Evolutionary conservation across 1,284 basidiomycete genomes (phyloP).

Genomic region (Ganoderma lingzhi): DNA sequence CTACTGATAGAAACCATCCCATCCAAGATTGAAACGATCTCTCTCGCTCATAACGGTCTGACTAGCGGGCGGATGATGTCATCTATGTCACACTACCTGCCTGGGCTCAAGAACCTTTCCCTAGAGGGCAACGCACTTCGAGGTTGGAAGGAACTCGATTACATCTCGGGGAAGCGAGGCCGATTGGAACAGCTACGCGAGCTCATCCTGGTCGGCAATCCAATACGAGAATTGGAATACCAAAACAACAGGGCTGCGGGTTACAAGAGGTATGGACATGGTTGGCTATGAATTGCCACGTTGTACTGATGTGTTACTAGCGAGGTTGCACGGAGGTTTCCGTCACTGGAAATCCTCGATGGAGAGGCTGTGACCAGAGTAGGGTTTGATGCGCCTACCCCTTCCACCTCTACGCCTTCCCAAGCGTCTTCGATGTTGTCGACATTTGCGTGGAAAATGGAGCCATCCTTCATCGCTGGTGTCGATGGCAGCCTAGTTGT

Average conservation of each 20-base stretch:
- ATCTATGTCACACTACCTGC: slow-evolving; percentile 71
- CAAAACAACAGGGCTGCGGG: slow-evolving; percentile 61
- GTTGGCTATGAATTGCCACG: slow-evolving; percentile 9
- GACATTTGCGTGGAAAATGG: slow-evolving; percentile 79
- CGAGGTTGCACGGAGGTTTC: slow-evolving; percentile 75
- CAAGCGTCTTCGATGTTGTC: slow-evolving; percentile 53
- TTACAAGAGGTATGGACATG: slow-evolving; percentile 67
- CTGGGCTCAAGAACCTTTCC: slow-evolving; percentile 82
- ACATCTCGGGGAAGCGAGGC: slow-evolving; percentile 64
- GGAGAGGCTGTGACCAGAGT: slow-evolving; percentile 79
- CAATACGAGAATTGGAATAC: slow-evolving; percentile 72
- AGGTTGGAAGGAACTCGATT: slow-evolving; percentile 74
- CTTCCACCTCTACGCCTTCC: slow-evolving; percentile 38
- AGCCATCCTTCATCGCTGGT: slow-evolving; percentile 78
- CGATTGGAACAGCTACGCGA: slow-evolving; percentile 75
- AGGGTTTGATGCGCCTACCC: slow-evolving; percentile 69
- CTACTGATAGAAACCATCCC: slow-evolving; percentile 5
- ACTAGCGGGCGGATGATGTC: slow-evolving; percentile 56
- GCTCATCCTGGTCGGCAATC: slow-evolving; percentile 83
- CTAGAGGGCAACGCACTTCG: slow-evolving; percentile 77
- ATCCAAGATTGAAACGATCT: slow-evolving; percentile 76
- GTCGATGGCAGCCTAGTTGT: slow-evolving; percentile 74
- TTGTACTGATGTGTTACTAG: slow-evolving; percentile 47
- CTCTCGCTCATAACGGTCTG: slow-evolving; percentile 70
- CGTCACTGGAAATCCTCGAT: slow-evolving; percentile 77